phyloP scores from a whole-genome alignment of 208 protist species.

The Trypanosoma vivax region DNA sequence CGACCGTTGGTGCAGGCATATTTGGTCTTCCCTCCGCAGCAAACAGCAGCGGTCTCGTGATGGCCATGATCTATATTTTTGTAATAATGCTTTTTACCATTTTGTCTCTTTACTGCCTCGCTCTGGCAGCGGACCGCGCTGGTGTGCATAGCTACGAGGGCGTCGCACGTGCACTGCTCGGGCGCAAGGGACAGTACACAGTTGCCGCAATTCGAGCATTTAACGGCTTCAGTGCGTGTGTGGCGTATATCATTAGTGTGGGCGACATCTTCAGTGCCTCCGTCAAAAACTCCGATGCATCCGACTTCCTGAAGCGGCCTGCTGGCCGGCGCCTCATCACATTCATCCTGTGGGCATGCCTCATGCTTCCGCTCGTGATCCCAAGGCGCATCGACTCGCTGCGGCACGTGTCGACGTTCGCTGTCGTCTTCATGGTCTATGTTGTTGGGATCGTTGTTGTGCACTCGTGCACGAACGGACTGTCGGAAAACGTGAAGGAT shows the following conservation, averaged over 20 bases:
- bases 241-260: slow-evolving; percentile 25
- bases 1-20: slow-evolving; percentile 58
- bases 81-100: no score
- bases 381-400: slow-evolving; percentile 1
- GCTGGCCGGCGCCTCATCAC: slow-evolving; percentile 4
- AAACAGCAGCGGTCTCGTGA: slow-evolving; percentile 38
- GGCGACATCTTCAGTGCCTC: slow-evolving; percentile 19
- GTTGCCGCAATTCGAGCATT: slow-evolving; percentile 13
- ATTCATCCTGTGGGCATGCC: slow-evolving; percentile 12
- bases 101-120: slow-evolving; percentile 33
- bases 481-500: neutral
- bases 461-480: slow-evolving; percentile 18
- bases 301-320: slow-evolving; percentile 7
- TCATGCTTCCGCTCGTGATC: slow-evolving; percentile 14
- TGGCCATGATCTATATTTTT: slow-evolving; percentile 36
- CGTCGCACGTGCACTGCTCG: slow-evolving; percentile 26
- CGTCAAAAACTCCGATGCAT: neutral
- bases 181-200: slow-evolving; percentile 7
- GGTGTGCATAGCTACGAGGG: slow-evolving; percentile 35
- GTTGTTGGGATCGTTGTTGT: neutral
- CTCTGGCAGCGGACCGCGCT: slow-evolving; percentile 22
- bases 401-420: neutral
- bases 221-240: slow-evolving; percentile 22
- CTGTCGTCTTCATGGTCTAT: neutral
- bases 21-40: slow-evolving; percentile 52